phyloP scores from a whole-genome alignment of 192 early-diverging fungal species.

The Mortierella alpina region DNA sequence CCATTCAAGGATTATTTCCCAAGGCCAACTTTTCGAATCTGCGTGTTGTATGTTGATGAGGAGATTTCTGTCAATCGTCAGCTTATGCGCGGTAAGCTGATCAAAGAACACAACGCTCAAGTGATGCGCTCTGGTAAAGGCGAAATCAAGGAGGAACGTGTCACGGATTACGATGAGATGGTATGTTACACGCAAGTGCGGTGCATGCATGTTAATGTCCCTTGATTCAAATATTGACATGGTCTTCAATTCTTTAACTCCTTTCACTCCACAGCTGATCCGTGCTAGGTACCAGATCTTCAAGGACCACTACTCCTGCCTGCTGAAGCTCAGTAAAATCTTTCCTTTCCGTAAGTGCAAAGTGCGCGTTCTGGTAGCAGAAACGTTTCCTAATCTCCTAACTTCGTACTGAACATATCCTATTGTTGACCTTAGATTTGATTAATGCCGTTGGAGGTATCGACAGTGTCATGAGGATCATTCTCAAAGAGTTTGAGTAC shows the following conservation, averaged over 20 bases:
- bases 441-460: constrained; percentile 68
- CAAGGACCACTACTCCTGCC: constrained; percentile 66
- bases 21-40: constrained; percentile 67
- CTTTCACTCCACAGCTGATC: constrained; percentile 49
- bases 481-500: constrained; percentile 70
- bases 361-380: neutral
- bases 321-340: constrained; percentile 64
- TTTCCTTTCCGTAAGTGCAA: constrained; percentile 68
- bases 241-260: neutral
- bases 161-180: constrained; percentile 66
- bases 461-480: constrained; percentile 67
- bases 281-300: constrained; percentile 67
- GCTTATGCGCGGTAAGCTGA: constrained; percentile 57
- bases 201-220: neutral
- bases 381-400: neutral
- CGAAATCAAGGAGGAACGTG: constrained; percentile 64
- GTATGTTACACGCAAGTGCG: constrained; percentile 24
- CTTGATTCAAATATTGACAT: neutral
- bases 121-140: constrained; percentile 63
- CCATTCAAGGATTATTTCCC: constrained; percentile 62
- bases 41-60: constrained; percentile 68
- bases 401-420: neutral
- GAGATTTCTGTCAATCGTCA: constrained; percentile 67
- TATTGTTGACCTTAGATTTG: constrained; percentile 45
- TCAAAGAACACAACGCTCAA: constrained; percentile 62